Evolutionary conservation across 805 yeast genomes (phyloP).

Genomic region (Candida xyloterini): DNA sequence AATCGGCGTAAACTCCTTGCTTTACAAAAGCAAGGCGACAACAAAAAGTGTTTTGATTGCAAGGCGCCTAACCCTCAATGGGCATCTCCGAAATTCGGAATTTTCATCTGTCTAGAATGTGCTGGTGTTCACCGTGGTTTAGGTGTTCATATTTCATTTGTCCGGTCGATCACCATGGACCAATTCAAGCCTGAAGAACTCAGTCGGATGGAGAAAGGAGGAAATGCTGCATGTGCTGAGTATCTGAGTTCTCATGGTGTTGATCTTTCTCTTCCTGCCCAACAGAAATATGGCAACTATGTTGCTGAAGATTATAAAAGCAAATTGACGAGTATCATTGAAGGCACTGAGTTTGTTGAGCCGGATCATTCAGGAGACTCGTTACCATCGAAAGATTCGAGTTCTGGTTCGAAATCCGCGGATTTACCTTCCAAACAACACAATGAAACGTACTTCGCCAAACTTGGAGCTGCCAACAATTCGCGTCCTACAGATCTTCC

Average conservation of each 20-base stretch:
- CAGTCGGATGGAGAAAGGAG: conserved; percentile 89
- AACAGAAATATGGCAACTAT: conserved; percentile 76
- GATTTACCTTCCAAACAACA: conserved; percentile 42
- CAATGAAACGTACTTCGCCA: conserved; percentile 81
- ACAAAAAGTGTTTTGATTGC: conserved; percentile 92
- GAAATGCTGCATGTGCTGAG: conserved; percentile 70
- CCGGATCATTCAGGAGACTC: conserved; percentile 54
- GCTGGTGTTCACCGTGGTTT: conserved; percentile 95
- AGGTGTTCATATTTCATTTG: conserved; percentile 96
- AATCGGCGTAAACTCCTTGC: conserved; percentile 74
- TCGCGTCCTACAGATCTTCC: conserved; percentile 73
- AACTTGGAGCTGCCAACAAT: conserved; percentile 70
- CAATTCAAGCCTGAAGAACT: conserved; percentile 94
- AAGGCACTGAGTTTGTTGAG: conserved; percentile 67
- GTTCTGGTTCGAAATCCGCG: not conserved
- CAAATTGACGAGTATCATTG: conserved; percentile 68
- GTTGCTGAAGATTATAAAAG: conserved; percentile 95
- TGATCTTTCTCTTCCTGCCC: conserved; percentile 59
- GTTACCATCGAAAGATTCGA: conserved; percentile 33
- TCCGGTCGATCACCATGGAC: conserved; percentile 96
- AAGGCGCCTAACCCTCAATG: conserved; percentile 96
- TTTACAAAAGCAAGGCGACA: conserved; percentile 76
- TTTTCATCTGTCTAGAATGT: conserved; percentile 95
- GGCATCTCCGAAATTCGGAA: conserved; percentile 98
- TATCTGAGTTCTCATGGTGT: conserved; percentile 74